Conservation (phyloP, 2,329 filamentous ascomycete genomes). For the Penicillium sp. region DNA sequence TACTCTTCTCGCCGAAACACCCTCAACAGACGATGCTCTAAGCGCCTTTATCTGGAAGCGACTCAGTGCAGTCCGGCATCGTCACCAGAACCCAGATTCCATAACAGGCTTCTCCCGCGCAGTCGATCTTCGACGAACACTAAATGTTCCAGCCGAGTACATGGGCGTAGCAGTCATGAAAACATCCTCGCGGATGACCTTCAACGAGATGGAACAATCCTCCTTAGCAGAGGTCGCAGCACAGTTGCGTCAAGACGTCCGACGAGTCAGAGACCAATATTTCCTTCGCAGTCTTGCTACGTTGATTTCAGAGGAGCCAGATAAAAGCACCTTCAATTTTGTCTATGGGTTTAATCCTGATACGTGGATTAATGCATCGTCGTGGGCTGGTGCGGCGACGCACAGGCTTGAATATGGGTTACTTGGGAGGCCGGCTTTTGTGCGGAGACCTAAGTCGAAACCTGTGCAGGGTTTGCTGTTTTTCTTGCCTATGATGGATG, state of each 20-base stretch:
- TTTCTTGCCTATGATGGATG: constrained; percentile 13
- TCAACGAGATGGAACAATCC: constrained; percentile 20
- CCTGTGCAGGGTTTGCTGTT: constrained; percentile 14
- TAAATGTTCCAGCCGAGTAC: constrained; percentile 28
- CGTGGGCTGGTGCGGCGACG: constrained; percentile 3
- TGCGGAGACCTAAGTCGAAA: constrained; percentile 15
- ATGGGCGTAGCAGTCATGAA: constrained; percentile 31
- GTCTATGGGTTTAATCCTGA: constrained; percentile 14
- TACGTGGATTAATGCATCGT: constrained; percentile 14
- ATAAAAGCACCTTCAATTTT: constrained; percentile 29
- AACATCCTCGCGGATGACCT: constrained; percentile 18
- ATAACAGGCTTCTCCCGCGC: constrained; percentile 28
- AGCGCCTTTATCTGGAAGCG: constrained; percentile 38
- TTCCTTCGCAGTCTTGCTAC: constrained; percentile 32
- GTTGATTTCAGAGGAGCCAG: constrained; percentile 25
- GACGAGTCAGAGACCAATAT: constrained; percentile 18
- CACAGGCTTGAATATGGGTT: constrained; percentile 11
- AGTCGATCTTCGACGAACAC: constrained; percentile 26
- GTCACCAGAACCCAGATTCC: constrained; percentile 11
- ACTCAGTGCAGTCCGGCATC: constrained; percentile 24
- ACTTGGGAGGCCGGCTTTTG: constrained; percentile 16
- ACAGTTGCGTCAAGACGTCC: constrained; percentile 24
- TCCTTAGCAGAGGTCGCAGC: constrained; percentile 17
- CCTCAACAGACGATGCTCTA: constrained; percentile 32
- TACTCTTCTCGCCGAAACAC: constrained; percentile 18